phyloP scores from a whole-genome alignment of 768 basidiomycete species.

The Auriscalpium orientale region DNA sequence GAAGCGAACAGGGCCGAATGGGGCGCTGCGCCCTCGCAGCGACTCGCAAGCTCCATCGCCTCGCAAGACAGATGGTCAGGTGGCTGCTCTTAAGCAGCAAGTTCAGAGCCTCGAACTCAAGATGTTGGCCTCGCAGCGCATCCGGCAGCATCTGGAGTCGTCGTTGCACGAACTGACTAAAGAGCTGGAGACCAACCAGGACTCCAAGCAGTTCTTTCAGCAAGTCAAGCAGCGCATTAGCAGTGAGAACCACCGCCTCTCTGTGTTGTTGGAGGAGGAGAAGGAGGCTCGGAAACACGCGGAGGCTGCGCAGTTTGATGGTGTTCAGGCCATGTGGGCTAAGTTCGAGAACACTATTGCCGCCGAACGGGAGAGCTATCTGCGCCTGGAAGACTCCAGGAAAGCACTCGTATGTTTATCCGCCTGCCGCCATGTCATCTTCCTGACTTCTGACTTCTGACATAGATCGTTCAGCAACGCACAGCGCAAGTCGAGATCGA shows the following conservation, averaged over 20 bases:
- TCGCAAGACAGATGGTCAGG: conserved; percentile 38
- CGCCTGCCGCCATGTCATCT: not conserved
- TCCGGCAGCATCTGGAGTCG: conserved; percentile 55
- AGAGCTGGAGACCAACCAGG: conserved; percentile 58
- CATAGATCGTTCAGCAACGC: conserved; percentile 59
- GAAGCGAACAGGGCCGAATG: conserved; percentile 31
- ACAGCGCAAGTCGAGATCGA: conserved; percentile 59
- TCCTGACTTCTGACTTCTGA: not conserved
- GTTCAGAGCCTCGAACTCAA: conserved; percentile 61
- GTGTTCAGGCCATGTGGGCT: conserved; percentile 58
- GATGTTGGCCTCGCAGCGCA: conserved; percentile 60
- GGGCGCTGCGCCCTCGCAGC: conserved; percentile 27
- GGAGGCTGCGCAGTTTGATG: conserved; percentile 55
- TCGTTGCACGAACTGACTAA: conserved; percentile 52
- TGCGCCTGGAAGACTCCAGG: conserved; percentile 60
- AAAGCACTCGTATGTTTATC: conserved; percentile 50
- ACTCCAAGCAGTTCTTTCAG: conserved; percentile 56
- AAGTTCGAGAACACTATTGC: conserved; percentile 54
- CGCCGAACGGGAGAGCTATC: conserved; percentile 54
- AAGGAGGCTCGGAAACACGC: conserved; percentile 53
- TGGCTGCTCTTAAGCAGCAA: conserved; percentile 49
- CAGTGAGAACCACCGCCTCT: conserved; percentile 48
- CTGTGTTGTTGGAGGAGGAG: conserved; percentile 54
- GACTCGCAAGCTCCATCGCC: conserved; percentile 31
- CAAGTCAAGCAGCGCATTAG: conserved; percentile 47